Evolutionary conservation across 805 yeast genomes (phyloP).

Genomic region (Nakazawaea anatomiae): DNA sequence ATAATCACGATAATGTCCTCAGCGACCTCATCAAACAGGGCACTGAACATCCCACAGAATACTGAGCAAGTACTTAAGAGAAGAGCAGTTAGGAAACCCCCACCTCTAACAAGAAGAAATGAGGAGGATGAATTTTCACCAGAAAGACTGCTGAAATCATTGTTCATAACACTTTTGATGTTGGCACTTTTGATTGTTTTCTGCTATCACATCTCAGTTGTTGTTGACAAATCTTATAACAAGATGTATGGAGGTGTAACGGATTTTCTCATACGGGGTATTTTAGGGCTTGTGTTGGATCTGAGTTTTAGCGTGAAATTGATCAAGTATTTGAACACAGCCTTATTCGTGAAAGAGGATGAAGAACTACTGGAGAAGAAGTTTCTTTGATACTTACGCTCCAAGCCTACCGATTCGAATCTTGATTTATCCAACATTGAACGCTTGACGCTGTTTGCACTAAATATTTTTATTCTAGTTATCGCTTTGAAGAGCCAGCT

Average conservation of each 20-base stretch:
- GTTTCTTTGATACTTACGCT: slow-evolving; percentile 13
- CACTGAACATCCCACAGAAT: neutral
- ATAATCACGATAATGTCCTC: neutral
- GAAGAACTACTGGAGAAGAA: slow-evolving; percentile 20
- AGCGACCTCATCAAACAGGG: neutral
- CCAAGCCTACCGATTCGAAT: too few species aligned
- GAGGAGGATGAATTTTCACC: slow-evolving; percentile 17
- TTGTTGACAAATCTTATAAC: slow-evolving; percentile 1
- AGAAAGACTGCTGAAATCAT: slow-evolving; percentile 15
- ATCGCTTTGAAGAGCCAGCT: neutral
- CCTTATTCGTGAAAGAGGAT: slow-evolving; percentile 19
- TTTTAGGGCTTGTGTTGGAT: slow-evolving; percentile 14
- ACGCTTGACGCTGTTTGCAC: too few species aligned
- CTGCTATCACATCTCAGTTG: slow-evolving; percentile 4
- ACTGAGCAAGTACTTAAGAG: neutral
- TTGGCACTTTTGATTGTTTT: slow-evolving; percentile 2
- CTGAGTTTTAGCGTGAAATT: slow-evolving; percentile 12
- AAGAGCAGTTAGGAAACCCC: slow-evolving; percentile 7
- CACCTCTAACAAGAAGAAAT: neutral
- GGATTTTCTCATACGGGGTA: neutral
- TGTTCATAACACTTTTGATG: slow-evolving; percentile 13
- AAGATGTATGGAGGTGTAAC: slow-evolving; percentile 11
- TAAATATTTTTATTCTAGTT: neutral
- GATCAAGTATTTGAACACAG: slow-evolving; percentile 16
- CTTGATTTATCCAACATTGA: too few species aligned